Conservation (phyloP, 805 yeast species). For the Candida xyloterini region DNA sequence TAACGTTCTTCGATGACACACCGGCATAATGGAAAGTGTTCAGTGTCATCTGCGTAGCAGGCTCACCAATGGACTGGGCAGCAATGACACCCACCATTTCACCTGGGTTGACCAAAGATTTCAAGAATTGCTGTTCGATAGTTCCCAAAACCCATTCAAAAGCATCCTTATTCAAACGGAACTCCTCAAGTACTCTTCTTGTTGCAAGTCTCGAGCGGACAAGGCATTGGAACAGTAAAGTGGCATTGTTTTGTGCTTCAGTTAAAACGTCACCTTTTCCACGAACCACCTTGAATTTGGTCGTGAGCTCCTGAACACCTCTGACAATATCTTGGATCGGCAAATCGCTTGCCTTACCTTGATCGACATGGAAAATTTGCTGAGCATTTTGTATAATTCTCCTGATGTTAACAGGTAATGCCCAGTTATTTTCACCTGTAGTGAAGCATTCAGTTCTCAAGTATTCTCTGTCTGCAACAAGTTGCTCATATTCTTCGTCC, state of each 20-base stretch:
- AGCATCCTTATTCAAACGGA: constrained; percentile 75
- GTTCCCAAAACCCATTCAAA: constrained; percentile 97
- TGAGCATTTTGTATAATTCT: constrained; percentile 97
- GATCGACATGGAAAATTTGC: constrained; percentile 92
- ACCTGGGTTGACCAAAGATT: constrained; percentile 91
- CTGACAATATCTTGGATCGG: constrained; percentile 75
- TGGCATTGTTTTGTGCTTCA: constrained; percentile 93
- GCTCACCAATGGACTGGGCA: constrained; percentile 97
- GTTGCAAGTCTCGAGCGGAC: constrained; percentile 89
- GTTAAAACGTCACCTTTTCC: constrained; percentile 69
- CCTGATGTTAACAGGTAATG: constrained; percentile 93
- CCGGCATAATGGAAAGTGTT: constrained; percentile 98
- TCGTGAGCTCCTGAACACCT: constrained; percentile 67
- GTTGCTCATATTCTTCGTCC: constrained; percentile 82
- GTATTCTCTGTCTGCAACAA: constrained; percentile 70
- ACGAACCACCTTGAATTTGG: constrained; percentile 70
- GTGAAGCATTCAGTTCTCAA: constrained; percentile 79
- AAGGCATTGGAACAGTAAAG: constrained; percentile 83
- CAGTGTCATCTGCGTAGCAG: constrained; percentile 97
- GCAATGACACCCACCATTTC: constrained; percentile 98
- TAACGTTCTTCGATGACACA: constrained; percentile 94
- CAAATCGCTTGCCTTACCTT: constrained; percentile 85
- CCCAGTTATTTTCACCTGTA: constrained; percentile 96
- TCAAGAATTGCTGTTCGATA: constrained; percentile 88
- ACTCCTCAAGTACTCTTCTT: constrained; percentile 90